These are phyloP conservation scores for Exophiala bonariae DNA, from an alignment of 2,329 filamentous ascomycete genomes.

Conservation along the genomic window DNA sequence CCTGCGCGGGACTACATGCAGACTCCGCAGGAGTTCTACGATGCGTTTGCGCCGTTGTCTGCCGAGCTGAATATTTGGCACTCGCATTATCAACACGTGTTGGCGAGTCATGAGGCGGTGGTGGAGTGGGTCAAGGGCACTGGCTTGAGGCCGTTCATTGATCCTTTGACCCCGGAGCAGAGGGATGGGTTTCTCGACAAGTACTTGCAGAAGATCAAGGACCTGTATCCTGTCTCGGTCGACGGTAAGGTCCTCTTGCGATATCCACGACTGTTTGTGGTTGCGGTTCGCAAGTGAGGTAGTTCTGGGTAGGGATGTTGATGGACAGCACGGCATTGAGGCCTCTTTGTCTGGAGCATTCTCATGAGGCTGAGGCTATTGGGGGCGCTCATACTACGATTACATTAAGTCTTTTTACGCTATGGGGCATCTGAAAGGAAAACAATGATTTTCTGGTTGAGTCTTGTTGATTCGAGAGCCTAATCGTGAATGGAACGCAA, in stretches of 20 bases:
- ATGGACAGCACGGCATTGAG: too few species aligned
- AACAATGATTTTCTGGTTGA: too few species aligned
- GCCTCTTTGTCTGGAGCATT: too few species aligned
- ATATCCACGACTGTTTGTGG: slow-evolving; percentile 60
- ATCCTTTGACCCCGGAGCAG: slow-evolving; percentile 45
- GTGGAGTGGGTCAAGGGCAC: slow-evolving; percentile 63
- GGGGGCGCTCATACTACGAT: too few species aligned
- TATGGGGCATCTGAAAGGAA: too few species aligned
- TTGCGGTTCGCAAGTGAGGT: slow-evolving; percentile 39
- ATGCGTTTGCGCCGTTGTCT: slow-evolving; percentile 48
- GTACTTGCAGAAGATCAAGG: slow-evolving; percentile 48
- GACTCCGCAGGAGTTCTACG: slow-evolving; percentile 48
- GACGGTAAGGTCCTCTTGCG: slow-evolving; percentile 57
- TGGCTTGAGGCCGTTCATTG: slow-evolving; percentile 56
- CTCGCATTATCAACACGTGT: slow-evolving; percentile 54
- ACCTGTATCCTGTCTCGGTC: slow-evolving; percentile 43
- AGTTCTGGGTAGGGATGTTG: too few species aligned
- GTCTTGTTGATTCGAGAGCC: too few species aligned
- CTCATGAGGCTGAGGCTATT: too few species aligned
- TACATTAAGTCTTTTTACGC: too few species aligned
- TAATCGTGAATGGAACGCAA: too few species aligned
- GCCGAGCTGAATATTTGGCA: slow-evolving; percentile 54
- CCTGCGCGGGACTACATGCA: slow-evolving; percentile 52
- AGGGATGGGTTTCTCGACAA: slow-evolving; percentile 46
- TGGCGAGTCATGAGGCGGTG: slow-evolving; percentile 51